phyloP scores from a whole-genome alignment of 2,329 filamentous ascomycete species.

The Colletotrichum aenigma region DNA sequence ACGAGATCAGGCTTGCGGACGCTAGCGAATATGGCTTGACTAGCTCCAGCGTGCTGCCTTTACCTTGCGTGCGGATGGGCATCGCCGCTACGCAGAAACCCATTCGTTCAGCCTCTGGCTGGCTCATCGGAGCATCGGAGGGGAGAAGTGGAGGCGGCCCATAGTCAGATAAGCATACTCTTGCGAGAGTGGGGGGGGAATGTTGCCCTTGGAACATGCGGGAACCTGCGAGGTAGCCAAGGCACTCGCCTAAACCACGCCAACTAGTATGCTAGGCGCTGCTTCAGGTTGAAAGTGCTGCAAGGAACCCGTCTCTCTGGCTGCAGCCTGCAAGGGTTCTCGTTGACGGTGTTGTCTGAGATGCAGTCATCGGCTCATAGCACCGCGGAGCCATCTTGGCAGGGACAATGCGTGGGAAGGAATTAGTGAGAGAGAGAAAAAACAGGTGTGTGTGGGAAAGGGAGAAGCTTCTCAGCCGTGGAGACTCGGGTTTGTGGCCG shows the following conservation, averaged over 20 bases:
- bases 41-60: constrained; percentile 2
- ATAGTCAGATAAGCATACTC: background rate
- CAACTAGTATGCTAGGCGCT: background rate
- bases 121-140: background rate
- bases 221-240: background rate
- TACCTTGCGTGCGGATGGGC: background rate
- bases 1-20: constrained; percentile 2
- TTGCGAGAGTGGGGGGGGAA: background rate
- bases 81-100: background rate
- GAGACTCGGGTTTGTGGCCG: background rate
- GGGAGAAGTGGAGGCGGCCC: background rate
- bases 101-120: background rate
- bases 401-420: background rate
- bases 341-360: constrained; percentile 1
- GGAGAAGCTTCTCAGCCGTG: background rate
- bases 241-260: background rate
- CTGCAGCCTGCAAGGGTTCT: constrained; percentile 11
- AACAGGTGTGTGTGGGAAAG: background rate
- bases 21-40: constrained; percentile 18
- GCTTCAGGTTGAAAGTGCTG: constrained; percentile 12
- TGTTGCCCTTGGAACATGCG: background rate
- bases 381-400: background rate
- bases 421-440: background rate
- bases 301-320: constrained; percentile 5
- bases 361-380: constrained; percentile 6